Conservation (phyloP, 306 rosid genomes). For the Sicyos baderoa region DNA sequence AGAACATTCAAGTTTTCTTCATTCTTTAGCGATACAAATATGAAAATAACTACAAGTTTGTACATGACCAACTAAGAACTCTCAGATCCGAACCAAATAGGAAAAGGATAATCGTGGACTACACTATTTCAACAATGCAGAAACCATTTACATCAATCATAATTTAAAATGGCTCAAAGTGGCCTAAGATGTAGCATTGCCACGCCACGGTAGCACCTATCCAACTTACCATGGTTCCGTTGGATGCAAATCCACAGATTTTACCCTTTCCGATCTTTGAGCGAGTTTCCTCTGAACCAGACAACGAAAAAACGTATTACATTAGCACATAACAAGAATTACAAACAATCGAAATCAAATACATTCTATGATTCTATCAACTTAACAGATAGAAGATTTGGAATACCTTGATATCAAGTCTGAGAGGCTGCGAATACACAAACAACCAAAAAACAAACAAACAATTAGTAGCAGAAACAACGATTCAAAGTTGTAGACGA, state of each 20-base stretch:
- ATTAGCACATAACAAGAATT: slow-evolving; percentile 2
- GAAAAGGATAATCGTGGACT: background rate
- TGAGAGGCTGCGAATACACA: slow-evolving; percentile 78
- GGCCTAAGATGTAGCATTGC: background rate
- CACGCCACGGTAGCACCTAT: background rate
- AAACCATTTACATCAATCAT: slow-evolving; percentile 4
- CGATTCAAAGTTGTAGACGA: background rate
- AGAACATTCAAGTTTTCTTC: slow-evolving; percentile 1
- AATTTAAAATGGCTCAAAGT: background rate
- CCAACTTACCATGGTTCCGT: slow-evolving; percentile 92
- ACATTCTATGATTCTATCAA: slow-evolving; percentile 22
- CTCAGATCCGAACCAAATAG: background rate
- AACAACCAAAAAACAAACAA: slow-evolving; percentile 23
- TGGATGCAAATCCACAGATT: slow-evolving; percentile 99
- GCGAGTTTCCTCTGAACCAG: slow-evolving; percentile 50
- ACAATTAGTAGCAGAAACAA: slow-evolving; percentile 29
- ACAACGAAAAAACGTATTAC: slow-evolving; percentile 12
- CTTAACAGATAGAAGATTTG: slow-evolving; percentile 12
- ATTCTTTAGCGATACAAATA: background rate
- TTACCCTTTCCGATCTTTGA: slow-evolving; percentile 67
- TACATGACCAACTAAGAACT: background rate
- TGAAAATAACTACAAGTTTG: background rate
- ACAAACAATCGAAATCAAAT: background rate
- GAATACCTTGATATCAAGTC: slow-evolving; percentile 96
- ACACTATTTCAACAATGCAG: background rate